Conservation (phyloP, 1,139 yeast genomes). For the Diutina siamensis region DNA sequence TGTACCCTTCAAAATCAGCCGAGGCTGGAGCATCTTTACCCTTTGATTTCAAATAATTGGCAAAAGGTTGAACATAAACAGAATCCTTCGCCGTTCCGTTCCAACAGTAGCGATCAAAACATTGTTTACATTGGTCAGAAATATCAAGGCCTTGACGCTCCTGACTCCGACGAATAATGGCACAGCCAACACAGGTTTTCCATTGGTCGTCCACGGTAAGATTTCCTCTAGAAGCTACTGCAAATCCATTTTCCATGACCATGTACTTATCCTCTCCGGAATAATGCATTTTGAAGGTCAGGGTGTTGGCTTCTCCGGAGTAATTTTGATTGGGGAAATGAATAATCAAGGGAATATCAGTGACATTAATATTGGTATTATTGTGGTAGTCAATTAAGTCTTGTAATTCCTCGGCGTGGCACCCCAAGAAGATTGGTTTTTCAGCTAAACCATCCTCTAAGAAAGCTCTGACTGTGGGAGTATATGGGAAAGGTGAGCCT, state of each 20-base stretch:
- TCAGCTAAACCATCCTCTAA: conserved; percentile 13
- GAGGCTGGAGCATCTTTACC: background rate
- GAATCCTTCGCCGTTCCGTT: conserved; percentile 34
- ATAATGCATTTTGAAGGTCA: conserved; percentile 29
- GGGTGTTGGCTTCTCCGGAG: conserved; percentile 24
- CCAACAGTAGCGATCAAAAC: conserved; percentile 80
- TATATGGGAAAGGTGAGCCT: conserved; percentile 11
- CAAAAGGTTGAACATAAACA: background rate
- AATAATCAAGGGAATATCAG: conserved; percentile 29
- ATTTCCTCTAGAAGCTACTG: conserved; percentile 61
- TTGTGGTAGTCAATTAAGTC: conserved; percentile 18
- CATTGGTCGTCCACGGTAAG: conserved; percentile 63
- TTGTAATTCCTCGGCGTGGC: conserved; percentile 25
- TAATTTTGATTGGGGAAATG: conserved; percentile 22
- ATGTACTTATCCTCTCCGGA: conserved; percentile 21
- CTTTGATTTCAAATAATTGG: background rate
- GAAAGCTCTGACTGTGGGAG: background rate
- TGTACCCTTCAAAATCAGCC: background rate
- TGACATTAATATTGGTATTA: background rate
- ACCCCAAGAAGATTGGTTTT: conserved; percentile 45
- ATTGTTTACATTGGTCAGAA: conserved; percentile 59
- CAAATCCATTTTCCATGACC: conserved; percentile 49
- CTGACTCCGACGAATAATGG: conserved; percentile 70
- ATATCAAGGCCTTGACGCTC: conserved; percentile 56
- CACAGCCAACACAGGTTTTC: conserved; percentile 80